Percentiles rank a stretch among this genome's conserved stretches.
phyloP scores from a whole-genome alignment of 306 rosid species.

The Vachellia collinsii region DNA sequence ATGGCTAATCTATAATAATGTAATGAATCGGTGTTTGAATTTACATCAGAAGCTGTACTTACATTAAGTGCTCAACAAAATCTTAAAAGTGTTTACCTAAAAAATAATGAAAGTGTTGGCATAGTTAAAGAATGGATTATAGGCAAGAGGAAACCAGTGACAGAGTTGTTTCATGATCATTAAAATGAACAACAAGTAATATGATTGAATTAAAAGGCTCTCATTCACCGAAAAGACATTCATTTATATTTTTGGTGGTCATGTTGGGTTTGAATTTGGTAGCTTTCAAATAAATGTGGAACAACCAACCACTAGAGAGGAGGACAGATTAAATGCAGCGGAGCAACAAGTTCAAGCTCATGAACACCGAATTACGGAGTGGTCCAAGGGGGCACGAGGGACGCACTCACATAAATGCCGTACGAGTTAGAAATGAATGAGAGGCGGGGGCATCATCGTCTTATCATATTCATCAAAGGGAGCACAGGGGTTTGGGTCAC shows the following conservation, averaged over 20 bases:
- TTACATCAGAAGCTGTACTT: too few relatives aligned
- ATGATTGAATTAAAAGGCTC: not conserved
- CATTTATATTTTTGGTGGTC: not conserved
- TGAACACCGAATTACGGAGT: not conserved
- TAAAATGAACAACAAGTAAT: too few relatives aligned
- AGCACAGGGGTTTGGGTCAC: not conserved
- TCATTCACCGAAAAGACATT: not conserved
- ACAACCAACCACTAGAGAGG: not conserved
- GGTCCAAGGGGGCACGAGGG: not conserved
- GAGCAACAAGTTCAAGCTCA: conserved; percentile 14
- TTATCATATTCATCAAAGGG: not conserved
- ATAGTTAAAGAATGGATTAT: too few relatives aligned
- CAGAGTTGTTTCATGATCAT: too few relatives aligned
- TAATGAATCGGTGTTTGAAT: too few relatives aligned
- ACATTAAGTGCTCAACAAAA: too few relatives aligned
- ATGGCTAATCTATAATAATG: too few relatives aligned
- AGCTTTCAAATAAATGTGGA: not conserved
- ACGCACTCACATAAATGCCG: not conserved
- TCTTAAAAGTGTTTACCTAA: too few relatives aligned
- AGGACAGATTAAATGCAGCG: not conserved
- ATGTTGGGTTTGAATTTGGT: not conserved
- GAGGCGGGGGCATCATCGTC: not conserved
- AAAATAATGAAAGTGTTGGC: too few relatives aligned
- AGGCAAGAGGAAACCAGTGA: too few relatives aligned
- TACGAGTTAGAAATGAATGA: not conserved